These are phyloP conservation scores for Pilatotrama ljubarskyi DNA, from an alignment of 768 basidiomycete species.

Conservation along the genomic window DNA sequence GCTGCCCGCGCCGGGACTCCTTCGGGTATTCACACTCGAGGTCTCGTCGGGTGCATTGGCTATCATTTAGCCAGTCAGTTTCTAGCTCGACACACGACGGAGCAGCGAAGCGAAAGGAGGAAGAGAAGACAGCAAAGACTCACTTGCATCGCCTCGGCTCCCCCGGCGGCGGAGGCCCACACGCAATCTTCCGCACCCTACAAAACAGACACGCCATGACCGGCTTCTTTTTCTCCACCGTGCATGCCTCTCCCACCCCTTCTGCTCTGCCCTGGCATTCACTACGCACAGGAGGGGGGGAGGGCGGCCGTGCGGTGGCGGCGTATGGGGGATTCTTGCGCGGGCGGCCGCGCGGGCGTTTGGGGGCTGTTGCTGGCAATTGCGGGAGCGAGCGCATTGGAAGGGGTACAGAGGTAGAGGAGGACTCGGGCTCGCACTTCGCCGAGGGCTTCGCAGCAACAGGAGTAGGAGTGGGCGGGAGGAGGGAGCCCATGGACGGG, in stretches of 20 bases:
- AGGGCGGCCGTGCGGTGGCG: slow-evolving; percentile 1
- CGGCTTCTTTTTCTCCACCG: slow-evolving; percentile 42
- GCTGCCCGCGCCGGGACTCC: slow-evolving; percentile 49
- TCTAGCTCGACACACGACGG: too few species aligned
- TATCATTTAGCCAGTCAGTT: slow-evolving; percentile 19
- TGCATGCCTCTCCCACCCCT: too few species aligned
- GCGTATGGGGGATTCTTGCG: slow-evolving; percentile 18
- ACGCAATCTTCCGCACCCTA: slow-evolving; percentile 51
- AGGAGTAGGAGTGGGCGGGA: not conserved
- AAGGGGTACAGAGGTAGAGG: too few species aligned
- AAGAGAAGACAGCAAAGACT: slow-evolving; percentile 26
- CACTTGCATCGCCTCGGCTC: slow-evolving; percentile 47
- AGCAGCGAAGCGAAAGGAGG: too few species aligned
- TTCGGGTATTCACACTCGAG: slow-evolving; percentile 49
- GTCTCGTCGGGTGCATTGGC: slow-evolving; percentile 49
- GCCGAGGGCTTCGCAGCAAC: too few species aligned
- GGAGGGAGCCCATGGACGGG: slow-evolving; percentile 8
- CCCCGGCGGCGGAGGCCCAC: slow-evolving; percentile 43
- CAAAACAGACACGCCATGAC: slow-evolving; percentile 50
- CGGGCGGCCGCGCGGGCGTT: slow-evolving; percentile 24
- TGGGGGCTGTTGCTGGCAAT: not conserved
- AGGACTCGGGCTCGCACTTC: too few species aligned
- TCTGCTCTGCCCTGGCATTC: not conserved
- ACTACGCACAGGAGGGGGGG: slow-evolving; percentile 11
- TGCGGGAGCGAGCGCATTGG: not conserved